A percentile compares a stretch with the other conserved stretches of the same genome.
These are phyloP conservation scores for Tricholoma matsutake DNA, from an alignment of 768 basidiomycete species.

Conservation along the genomic window DNA sequence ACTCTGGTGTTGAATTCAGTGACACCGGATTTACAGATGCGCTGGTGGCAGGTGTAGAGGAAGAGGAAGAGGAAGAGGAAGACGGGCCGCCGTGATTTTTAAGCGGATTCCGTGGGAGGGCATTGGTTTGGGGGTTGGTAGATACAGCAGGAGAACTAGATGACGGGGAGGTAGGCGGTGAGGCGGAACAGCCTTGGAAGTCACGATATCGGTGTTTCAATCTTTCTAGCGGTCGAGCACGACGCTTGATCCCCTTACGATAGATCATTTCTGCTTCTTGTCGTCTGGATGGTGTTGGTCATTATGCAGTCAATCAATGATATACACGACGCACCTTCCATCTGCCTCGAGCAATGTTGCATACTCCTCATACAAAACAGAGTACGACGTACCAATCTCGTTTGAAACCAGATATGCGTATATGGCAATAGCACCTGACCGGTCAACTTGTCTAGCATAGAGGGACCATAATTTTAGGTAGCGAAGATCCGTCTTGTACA, in stretches of 20 bases:
- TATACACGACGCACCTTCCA: constrained; percentile 60
- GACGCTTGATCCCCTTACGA: constrained; percentile 75
- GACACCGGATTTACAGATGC: constrained; percentile 22
- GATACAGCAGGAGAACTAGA: constrained; percentile 19
- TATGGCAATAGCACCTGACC: constrained; percentile 60
- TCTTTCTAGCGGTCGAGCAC: constrained; percentile 79
- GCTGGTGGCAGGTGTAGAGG: constrained; percentile 29
- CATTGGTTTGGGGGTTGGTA: constrained; percentile 12
- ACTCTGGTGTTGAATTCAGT: constrained; percentile 39
- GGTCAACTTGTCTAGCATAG: constrained; percentile 79
- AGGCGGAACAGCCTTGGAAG: constrained; percentile 62
- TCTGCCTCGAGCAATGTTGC: constrained; percentile 72
- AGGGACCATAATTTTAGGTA: constrained; percentile 92
- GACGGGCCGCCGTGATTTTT: constrained; percentile 25
- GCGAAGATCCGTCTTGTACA: constrained; percentile 83
- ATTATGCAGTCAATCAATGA: background rate
- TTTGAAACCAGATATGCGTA: constrained; percentile 73
- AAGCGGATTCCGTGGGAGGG: constrained; percentile 22
- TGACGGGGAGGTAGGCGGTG: constrained; percentile 26
- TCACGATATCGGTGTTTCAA: constrained; percentile 79
- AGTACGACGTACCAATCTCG: constrained; percentile 74
- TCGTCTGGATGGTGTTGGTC: constrained; percentile 39
- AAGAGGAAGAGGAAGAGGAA: constrained; percentile 25
- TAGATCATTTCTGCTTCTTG: constrained; percentile 81
- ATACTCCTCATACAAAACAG: constrained; percentile 89